Evolutionary conservation across 116 monocot species (phyloP), one percentile per base, ranked within the genome.

Genomic region (Trichopus zeylanicus): DNA sequence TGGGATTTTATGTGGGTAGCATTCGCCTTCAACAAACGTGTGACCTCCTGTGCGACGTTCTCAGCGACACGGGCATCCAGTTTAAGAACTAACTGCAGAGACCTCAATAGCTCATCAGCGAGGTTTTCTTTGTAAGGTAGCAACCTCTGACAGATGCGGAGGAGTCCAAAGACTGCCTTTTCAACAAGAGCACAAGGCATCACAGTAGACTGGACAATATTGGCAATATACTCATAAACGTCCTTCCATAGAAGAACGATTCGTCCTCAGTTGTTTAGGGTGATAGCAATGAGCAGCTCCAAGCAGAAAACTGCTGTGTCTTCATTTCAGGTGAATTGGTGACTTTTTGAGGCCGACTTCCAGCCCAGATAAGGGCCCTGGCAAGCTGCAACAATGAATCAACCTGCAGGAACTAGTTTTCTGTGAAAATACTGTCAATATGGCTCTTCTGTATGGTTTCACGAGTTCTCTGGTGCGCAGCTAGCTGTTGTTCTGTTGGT

Each of bases 41-140:
- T 81, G 18, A 92, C 87, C 68, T 92, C 92, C 58, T 81, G 80
- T 15, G 92, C 87, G 34, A 92, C 87, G 63, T 92, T 92, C 62
- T 83, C 92, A 73, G 92, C 92, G 7, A 92, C 87, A 26, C 87
- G 77, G 11, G 92, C 83, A 70, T 92, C 92, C 26, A 92, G 92
- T 51, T 92, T 92, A 48, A 87, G 29, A 61, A 92, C 67, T 39
- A 92, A 57, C 56, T 86, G 87, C 34, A 92, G 65, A 6, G 92
- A 92, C 62, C 61, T 75, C 22, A 92, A 29, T 26, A 92, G 78
- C 48, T 92, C 92, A 65, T 93, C 92, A 21, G 72, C 81, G 19
- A 93, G 74, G 28, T 88, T 81, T 53, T 88, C 92, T n/a, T n/a
- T n/a, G n/a, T n/a, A n/a, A n/a, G n/a, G n/a, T 60, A 79, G 79